Evolutionary conservation across 352 stramenopile genomes (phyloP).

Genomic region (Aphanomyces astaci): DNA sequence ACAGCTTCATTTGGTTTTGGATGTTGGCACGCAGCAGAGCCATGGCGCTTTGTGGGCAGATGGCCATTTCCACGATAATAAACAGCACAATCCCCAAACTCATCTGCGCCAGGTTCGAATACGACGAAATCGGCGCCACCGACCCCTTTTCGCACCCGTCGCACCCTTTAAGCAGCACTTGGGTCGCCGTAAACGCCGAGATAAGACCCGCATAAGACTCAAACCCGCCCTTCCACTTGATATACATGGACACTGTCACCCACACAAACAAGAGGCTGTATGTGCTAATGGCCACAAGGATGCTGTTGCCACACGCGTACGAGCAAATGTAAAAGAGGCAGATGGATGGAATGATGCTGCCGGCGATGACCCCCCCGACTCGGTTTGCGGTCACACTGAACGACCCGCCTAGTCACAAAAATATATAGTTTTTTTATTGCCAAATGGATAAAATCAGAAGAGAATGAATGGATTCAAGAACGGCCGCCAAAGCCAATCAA

Average conservation of each 20-base stretch:
- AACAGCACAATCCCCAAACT: slow-evolving; percentile 73
- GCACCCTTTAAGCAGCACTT: slow-evolving; percentile 50
- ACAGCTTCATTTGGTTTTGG: slow-evolving; percentile 53
- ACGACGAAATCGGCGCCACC: slow-evolving; percentile 44
- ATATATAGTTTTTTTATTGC: too few species aligned
- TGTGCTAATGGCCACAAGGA: slow-evolving; percentile 41
- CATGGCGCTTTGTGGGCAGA: slow-evolving; percentile 62
- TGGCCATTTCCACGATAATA: slow-evolving; percentile 55
- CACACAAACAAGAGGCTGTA: slow-evolving; percentile 58
- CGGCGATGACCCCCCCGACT: slow-evolving; percentile 72
- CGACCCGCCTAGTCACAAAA: slow-evolving; percentile 40
- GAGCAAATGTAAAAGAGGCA: slow-evolving; percentile 76
- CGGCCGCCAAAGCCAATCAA: too few species aligned
- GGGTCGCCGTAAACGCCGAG: slow-evolving; percentile 59
- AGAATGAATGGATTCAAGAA: too few species aligned
- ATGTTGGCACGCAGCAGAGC: slow-evolving; percentile 63
- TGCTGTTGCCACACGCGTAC: slow-evolving; percentile 43
- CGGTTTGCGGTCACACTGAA: slow-evolving; percentile 79
- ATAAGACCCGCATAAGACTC: slow-evolving; percentile 64
- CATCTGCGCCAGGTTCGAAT: slow-evolving; percentile 70
- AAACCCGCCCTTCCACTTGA: slow-evolving; percentile 57
- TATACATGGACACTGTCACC: slow-evolving; percentile 64
- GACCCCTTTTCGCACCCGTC: slow-evolving; percentile 37
- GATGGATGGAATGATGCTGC: slow-evolving; percentile 70
- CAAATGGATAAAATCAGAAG: too few species aligned